Percentiles rank a stretch among this genome's conserved stretches.
phyloP scores from a whole-genome alignment of 768 basidiomycete species.

The Trametes meyenii region DNA sequence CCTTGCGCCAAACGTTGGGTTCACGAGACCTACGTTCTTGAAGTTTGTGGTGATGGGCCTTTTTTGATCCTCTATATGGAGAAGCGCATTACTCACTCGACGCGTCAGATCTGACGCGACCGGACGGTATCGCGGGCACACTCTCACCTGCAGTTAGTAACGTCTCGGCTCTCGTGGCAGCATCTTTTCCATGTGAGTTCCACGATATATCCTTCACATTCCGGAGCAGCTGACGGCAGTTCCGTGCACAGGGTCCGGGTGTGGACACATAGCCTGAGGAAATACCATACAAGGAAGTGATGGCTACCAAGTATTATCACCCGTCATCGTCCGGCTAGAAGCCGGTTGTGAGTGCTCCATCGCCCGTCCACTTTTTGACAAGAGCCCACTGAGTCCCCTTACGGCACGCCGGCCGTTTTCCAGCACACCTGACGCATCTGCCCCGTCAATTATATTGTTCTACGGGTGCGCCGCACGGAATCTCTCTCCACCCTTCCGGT shows the following conservation, averaged over 20 bases:
- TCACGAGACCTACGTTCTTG: not conserved
- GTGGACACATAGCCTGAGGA: constrained; percentile 1
- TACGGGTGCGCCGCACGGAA: not conserved
- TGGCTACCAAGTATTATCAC: constrained; percentile 19
- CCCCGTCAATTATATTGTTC: constrained; percentile 8
- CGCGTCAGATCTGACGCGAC: not conserved
- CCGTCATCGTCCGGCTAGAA: constrained; percentile 23
- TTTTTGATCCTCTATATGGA: not conserved
- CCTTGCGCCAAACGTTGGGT: not conserved
- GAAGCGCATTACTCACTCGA: not conserved
- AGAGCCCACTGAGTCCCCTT: not conserved
- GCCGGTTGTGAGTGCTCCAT: constrained; percentile 10
- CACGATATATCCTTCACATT: not conserved
- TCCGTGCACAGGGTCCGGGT: constrained; percentile 6
- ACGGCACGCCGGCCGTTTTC: constrained; percentile 8
- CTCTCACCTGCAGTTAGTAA: too few species aligned
- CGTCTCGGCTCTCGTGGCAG: not conserved
- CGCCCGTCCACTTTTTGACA: not conserved
- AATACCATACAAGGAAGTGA: constrained; percentile 8
- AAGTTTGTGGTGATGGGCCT: not conserved
- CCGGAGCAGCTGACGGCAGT: constrained; percentile 17
- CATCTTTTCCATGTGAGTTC: not conserved
- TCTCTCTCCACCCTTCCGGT: constrained; percentile 11
- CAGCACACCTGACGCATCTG: constrained; percentile 15
- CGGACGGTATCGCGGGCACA: not conserved